These are phyloP conservation scores for Fusarium phyllophilum DNA, from an alignment of 2,329 filamentous ascomycete species.

Conservation along the genomic window DNA sequence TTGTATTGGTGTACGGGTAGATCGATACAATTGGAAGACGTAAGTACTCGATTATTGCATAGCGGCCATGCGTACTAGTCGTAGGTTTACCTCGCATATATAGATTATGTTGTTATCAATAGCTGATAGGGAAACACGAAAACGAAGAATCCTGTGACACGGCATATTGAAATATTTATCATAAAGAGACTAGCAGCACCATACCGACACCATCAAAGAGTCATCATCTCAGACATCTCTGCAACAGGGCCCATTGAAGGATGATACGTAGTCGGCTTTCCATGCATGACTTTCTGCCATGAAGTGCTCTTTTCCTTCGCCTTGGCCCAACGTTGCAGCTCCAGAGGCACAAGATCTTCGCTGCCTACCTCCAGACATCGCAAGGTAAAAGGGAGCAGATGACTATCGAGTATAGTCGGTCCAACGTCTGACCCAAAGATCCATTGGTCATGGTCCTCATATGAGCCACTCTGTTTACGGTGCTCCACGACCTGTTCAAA, in stretches of 20 bases:
- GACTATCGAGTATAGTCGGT: constrained; percentile 25
- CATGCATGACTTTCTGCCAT: constrained; percentile 24
- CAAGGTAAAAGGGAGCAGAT: constrained; percentile 17
- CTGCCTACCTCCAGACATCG: constrained; percentile 20
- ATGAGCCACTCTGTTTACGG: constrained; percentile 8
- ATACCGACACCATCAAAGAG: background rate
- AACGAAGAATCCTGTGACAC: background rate
- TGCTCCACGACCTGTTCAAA: constrained; percentile 4
- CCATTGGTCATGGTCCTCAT: background rate
- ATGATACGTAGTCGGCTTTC: constrained; percentile 14
- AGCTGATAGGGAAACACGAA: background rate
- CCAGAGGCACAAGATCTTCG: constrained; percentile 13
- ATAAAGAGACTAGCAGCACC: background rate
- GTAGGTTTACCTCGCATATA: background rate
- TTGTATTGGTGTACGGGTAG: background rate
- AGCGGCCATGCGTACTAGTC: background rate
- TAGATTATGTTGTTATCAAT: background rate
- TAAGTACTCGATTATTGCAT: background rate
- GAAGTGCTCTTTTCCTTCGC: constrained; percentile 3
- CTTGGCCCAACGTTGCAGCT: constrained; percentile 15
- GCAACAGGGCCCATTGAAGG: constrained; percentile 25
- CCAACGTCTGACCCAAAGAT: constrained; percentile 12
- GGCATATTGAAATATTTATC: background rate
- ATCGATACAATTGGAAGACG: background rate
- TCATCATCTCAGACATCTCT: constrained; percentile 28